Evolutionary conservation across 73 alveolate species (phyloP).

Genomic region (Strombidium stylifer): DNA sequence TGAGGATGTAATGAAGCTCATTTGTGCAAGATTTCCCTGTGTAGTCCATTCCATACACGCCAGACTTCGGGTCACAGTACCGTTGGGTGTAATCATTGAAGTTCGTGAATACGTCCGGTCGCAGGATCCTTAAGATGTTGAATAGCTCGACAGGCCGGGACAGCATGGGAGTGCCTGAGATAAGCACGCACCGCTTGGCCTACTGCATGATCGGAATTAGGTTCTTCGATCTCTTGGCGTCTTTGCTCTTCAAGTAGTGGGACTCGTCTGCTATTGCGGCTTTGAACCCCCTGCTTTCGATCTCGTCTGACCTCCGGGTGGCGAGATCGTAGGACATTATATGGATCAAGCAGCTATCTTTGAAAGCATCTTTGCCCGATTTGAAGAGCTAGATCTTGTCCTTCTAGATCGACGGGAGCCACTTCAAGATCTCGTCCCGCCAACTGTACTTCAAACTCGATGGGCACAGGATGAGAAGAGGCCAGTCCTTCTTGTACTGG

Average conservation of each 20-base stretch:
- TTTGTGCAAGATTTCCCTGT: conserved; percentile 83
- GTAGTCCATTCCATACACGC: conserved; percentile 74
- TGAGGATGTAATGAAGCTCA: conserved; percentile 82
- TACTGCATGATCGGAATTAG: conserved; percentile 75
- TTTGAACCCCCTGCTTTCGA: conserved; percentile 54
- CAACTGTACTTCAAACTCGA: conserved; percentile 82
- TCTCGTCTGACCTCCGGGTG: conserved; percentile 43
- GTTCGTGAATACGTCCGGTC: conserved; percentile 78
- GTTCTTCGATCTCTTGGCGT: conserved; percentile 76
- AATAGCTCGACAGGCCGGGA: conserved; percentile 89
- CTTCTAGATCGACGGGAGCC: conserved; percentile 68
- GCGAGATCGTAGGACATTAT: conserved; percentile 86
- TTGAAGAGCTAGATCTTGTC: conserved; percentile 63
- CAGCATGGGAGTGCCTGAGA: conserved; percentile 96
- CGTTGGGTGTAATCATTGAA: conserved; percentile 71
- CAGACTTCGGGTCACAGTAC: conserved; percentile 87
- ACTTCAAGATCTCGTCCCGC: conserved; percentile 81
- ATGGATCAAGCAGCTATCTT: conserved; percentile 56
- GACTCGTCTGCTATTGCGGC: conserved; percentile 92
- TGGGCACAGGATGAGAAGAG: conserved; percentile 90
- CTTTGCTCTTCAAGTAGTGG: conserved; percentile 81
- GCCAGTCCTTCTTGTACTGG: conserved; percentile 88
- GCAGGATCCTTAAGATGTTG: conserved; percentile 66
- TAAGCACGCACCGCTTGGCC: conserved; percentile 77
- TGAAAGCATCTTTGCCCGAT: conserved; percentile 58